These are phyloP conservation scores for Gamarada debralockiae DNA, from an alignment of 495 filamentous ascomycete genomes.

Conservation along the genomic window DNA sequence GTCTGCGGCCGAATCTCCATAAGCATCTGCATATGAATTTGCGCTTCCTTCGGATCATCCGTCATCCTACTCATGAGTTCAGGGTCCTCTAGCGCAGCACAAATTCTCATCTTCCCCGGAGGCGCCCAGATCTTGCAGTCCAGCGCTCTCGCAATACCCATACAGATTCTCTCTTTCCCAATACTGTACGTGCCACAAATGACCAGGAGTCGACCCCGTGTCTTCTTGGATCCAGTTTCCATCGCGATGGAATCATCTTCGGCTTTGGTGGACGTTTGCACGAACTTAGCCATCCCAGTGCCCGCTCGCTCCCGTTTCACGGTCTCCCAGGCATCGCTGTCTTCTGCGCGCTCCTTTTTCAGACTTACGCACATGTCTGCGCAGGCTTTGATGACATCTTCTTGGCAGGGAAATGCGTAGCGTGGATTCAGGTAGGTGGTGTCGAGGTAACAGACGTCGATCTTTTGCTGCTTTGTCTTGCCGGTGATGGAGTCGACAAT, in stretches of 20 bases:
- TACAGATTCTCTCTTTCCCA: conserved; percentile 93
- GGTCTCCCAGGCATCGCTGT: conserved; percentile 46
- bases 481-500: conserved; percentile 62
- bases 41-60: conserved; percentile 72
- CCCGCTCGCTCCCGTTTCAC: conserved; percentile 45
- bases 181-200: conserved; percentile 97
- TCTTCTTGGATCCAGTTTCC: conserved; percentile 18
- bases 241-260: conserved; percentile 29
- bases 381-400: conserved; percentile 81
- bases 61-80: conserved; percentile 77
- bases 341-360: conserved; percentile 49
- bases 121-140: conserved; percentile 88
- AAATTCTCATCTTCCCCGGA: conserved; percentile 76
- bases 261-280: conserved; percentile 31
- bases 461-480: conserved; percentile 71
- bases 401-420: conserved; percentile 89
- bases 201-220: conserved; percentile 64
- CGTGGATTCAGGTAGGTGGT: conserved; percentile 96
- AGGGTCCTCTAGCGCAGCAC: conserved; percentile 76
- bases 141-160: conserved; percentile 85
- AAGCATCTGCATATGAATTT: conserved; percentile 96
- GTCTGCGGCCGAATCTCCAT: conserved; percentile 89
- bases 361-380: conserved; percentile 80
- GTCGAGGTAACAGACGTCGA: conserved; percentile 94
- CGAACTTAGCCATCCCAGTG: conserved; percentile 60